A percentile compares a stretch with the other conserved stretches of the same genome.
phyloP scores from a whole-genome alignment of 2,329 filamentous ascomycete species.

The Aaosphaeria arxii region DNA sequence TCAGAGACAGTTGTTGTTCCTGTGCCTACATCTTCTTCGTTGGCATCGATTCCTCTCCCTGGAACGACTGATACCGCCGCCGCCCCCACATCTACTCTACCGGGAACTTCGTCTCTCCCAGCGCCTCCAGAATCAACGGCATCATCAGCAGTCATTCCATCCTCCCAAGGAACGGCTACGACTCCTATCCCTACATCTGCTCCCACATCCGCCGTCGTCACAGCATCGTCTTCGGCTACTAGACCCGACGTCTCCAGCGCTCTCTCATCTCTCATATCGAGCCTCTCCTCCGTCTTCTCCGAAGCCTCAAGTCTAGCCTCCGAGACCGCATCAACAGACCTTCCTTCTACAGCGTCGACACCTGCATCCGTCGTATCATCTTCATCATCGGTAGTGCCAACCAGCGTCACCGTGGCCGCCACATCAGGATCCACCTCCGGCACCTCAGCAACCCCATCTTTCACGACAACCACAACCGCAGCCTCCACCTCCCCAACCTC shows the following conservation, averaged over 20 bases:
- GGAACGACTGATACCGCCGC: neutral
- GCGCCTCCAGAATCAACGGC: neutral
- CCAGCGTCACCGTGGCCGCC: conserved; percentile 7
- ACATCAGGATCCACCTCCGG: conserved; percentile 6
- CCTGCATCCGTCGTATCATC: neutral
- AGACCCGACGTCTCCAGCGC: conserved; percentile 1
- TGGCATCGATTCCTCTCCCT: neutral
- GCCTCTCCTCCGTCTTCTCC: conserved; percentile 4
- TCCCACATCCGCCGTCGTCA: neutral
- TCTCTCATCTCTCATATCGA: conserved; percentile 1
- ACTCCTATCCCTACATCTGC: neutral
- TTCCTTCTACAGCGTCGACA: neutral
- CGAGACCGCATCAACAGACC: neutral
- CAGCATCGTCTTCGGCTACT: neutral
- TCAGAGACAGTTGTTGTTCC: conserved; percentile 1
- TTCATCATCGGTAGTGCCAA: conserved; percentile 1
- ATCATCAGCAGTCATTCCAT: neutral
- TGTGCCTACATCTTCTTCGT: neutral
- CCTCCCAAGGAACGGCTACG: neutral
- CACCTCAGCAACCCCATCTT: conserved; percentile 10
- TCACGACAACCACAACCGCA: conserved; percentile 8
- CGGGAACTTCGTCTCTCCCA: conserved; percentile 1
- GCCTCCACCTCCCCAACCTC: conserved; percentile 4
- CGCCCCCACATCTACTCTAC: neutral
- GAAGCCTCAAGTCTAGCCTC: conserved; percentile 1